Evolutionary conservation across 2,329 filamentous ascomycete genomes (phyloP).

Genomic region (Penicillium janthinellum): DNA sequence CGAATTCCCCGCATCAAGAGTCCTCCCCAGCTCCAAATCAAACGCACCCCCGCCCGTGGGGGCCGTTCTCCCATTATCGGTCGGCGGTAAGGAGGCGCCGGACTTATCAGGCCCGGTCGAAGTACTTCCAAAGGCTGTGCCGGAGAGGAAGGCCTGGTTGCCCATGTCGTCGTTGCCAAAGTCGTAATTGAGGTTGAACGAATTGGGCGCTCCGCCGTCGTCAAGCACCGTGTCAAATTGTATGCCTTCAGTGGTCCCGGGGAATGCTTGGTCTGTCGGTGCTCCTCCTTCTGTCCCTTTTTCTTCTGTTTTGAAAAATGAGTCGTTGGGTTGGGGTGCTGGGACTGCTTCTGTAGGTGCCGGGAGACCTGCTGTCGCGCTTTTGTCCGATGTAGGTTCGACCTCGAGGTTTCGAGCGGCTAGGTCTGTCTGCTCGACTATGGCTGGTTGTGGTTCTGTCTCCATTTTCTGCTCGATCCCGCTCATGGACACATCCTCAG

Average conservation of each 20-base stretch:
- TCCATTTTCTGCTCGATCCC: conserved; percentile 24
- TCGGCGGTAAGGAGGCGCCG: conserved; percentile 11
- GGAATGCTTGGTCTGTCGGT: conserved; percentile 27
- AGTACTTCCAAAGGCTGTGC: conserved; percentile 32
- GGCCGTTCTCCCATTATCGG: conserved; percentile 31
- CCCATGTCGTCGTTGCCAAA: conserved; percentile 43
- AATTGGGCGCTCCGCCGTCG: conserved; percentile 34
- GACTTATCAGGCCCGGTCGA: conserved; percentile 19
- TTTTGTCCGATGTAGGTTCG: conserved; percentile 21
- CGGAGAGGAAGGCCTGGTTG: conserved; percentile 42
- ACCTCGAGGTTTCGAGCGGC: conserved; percentile 21
- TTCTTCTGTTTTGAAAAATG: conserved; percentile 28
- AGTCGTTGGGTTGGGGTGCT: conserved; percentile 13
- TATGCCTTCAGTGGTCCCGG: conserved; percentile 37
- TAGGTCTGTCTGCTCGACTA: conserved; percentile 22
- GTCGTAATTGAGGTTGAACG: conserved; percentile 44
- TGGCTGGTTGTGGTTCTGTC: conserved; percentile 18
- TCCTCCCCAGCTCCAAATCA: conserved; percentile 40
- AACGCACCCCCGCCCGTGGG: conserved; percentile 38
- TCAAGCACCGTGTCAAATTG: conserved; percentile 47
- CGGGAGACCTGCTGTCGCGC: conserved; percentile 12
- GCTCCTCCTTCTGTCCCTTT: conserved; percentile 21
- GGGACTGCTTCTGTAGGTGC: conserved; percentile 15
- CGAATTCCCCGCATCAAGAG: conserved; percentile 17
- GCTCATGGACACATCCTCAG: conserved; percentile 35